Evolutionary conservation across 192 early-diverging fungal species (phyloP).

Genomic region (Cladochytrium replicatum): DNA sequence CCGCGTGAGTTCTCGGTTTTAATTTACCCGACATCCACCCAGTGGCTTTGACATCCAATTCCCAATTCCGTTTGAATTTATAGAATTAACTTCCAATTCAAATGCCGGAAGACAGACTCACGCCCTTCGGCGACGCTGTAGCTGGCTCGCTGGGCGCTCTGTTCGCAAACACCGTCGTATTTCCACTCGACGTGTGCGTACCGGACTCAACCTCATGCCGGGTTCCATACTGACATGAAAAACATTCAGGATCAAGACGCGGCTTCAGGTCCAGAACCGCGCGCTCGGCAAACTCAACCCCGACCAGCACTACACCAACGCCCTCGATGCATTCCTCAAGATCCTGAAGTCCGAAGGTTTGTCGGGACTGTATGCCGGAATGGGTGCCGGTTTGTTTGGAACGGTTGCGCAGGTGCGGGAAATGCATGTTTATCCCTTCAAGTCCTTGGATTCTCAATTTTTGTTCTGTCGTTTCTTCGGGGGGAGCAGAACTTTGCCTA

Average conservation of each 20-base stretch:
- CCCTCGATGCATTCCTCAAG: slow-evolving; percentile 69
- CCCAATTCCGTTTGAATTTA: too few relatives aligned
- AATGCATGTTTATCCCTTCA: too few relatives aligned
- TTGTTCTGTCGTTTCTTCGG: too few relatives aligned
- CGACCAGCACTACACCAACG: slow-evolving; percentile 46
- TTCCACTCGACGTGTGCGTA: slow-evolving; percentile 91
- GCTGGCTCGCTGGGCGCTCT: slow-evolving; percentile 86
- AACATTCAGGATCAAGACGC: slow-evolving; percentile 74
- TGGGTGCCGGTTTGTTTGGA: slow-evolving; percentile 71
- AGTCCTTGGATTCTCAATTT: too few relatives aligned
- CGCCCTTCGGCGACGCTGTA: slow-evolving; percentile 84
- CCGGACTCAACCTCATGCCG: neutral
- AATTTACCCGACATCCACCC: too few relatives aligned
- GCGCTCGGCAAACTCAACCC: slow-evolving; percentile 19
- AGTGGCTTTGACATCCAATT: too few relatives aligned
- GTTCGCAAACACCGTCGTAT: slow-evolving; percentile 81
- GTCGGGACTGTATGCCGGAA: slow-evolving; percentile 77
- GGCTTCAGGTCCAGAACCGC: slow-evolving; percentile 89
- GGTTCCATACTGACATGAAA: neutral
- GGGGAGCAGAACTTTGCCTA: slow-evolving; percentile 76
- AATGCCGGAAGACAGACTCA: slow-evolving; percentile 28
- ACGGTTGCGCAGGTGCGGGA: slow-evolving; percentile 36
- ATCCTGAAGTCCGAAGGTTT: slow-evolving; percentile 79
- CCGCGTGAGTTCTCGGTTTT: too few relatives aligned
- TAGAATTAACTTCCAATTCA: too few relatives aligned